Evolutionary conservation across 2,329 filamentous ascomycete species (phyloP).

Genomic region (Pestalotiopsis sp.): DNA sequence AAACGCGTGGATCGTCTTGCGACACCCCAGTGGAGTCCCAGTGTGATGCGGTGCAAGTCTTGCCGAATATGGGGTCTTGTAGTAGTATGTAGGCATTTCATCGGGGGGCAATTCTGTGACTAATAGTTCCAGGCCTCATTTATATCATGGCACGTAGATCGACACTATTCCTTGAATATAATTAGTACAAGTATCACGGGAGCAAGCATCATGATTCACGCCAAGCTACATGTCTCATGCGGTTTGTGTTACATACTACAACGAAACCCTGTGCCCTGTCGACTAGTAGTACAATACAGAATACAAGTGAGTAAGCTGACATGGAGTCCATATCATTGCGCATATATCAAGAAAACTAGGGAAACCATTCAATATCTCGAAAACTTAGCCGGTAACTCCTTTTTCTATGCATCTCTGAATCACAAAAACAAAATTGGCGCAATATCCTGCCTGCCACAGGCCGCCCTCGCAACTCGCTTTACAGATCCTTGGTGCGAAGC

Average conservation of each 20-base stretch:
- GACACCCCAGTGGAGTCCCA: neutral
- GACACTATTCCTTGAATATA: neutral
- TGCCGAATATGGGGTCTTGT: neutral
- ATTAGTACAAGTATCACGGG: neutral
- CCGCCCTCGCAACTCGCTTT: slow-evolving; percentile 13
- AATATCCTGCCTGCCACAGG: neutral
- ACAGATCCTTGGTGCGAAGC: slow-evolving; percentile 69
- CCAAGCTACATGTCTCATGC: neutral
- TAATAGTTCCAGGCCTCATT: neutral
- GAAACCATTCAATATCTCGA: slow-evolving; percentile 17
- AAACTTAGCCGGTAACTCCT: slow-evolving; percentile 26
- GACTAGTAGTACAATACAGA: neutral
- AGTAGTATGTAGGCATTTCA: too few species aligned
- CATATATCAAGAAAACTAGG: neutral
- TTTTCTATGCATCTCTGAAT: slow-evolving; percentile 23
- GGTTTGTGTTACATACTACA: neutral
- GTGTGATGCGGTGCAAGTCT: neutral
- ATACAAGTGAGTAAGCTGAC: neutral
- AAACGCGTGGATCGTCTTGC: neutral
- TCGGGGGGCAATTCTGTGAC: neutral
- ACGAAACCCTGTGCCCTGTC: neutral
- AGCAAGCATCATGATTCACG: neutral
- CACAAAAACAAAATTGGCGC: slow-evolving; percentile 11
- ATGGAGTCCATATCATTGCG: neutral
- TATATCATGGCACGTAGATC: neutral